phyloP scores from a whole-genome alignment of 164 flowering plant genomes.

The Vitis amurensis region DNA sequence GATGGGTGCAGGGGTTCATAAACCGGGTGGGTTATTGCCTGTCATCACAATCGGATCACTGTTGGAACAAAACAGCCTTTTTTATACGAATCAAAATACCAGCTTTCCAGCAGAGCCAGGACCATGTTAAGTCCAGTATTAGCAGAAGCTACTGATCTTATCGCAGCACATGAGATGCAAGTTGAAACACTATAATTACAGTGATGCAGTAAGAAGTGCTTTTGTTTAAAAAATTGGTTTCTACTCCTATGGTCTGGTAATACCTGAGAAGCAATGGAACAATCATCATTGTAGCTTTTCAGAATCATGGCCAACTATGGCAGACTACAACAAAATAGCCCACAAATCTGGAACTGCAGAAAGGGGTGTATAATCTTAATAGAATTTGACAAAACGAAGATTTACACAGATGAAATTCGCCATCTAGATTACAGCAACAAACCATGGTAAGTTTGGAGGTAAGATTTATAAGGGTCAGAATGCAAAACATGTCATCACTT shows the following conservation, averaged over 20 bases:
- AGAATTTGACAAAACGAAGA: slow-evolving; percentile 2
- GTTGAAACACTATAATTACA: neutral
- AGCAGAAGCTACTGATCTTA: too few relatives aligned
- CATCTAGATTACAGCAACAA: neutral
- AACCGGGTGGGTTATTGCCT: too few relatives aligned
- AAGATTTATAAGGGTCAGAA: neutral
- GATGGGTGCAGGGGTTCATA: too few relatives aligned
- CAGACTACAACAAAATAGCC: neutral
- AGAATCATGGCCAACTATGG: neutral
- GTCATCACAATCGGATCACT: too few relatives aligned
- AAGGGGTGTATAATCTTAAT: neutral
- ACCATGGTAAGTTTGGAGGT: too few relatives aligned
- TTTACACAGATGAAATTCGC: slow-evolving; percentile 6
- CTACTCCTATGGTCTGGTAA: neutral
- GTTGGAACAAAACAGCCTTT: too few relatives aligned
- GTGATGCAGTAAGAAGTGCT: neutral
- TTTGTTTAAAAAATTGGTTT: neutral
- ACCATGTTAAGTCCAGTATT: too few relatives aligned
- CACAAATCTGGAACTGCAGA: neutral
- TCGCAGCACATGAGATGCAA: too few relatives aligned
- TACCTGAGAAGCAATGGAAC: neutral
- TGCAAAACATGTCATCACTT: neutral
- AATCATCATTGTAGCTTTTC: neutral
- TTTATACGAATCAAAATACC: too few relatives aligned
- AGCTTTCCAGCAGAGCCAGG: too few relatives aligned